These are phyloP conservation scores for Filosporella fistucella DNA, from an alignment of 495 filamentous ascomycete genomes.

Conservation along the genomic window DNA sequence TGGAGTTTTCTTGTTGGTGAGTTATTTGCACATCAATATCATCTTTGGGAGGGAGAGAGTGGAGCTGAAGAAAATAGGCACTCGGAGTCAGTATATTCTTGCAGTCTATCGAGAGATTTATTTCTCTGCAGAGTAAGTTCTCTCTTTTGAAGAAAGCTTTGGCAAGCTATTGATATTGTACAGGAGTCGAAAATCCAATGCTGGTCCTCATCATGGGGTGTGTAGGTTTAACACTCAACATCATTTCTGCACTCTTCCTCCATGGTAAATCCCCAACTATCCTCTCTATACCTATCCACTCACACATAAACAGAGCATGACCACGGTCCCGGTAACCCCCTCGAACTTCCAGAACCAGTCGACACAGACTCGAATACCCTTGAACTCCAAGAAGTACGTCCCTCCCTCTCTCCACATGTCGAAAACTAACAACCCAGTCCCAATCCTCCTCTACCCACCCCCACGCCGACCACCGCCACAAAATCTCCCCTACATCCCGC, in stretches of 20 bases:
- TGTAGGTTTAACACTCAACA: constrained; percentile 75
- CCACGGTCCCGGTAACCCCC: constrained; percentile 6
- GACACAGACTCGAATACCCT: background rate
- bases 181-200: constrained; percentile 67
- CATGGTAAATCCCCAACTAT: constrained; percentile 52
- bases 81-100: constrained; percentile 89
- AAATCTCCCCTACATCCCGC: constrained; percentile 28
- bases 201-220: constrained; percentile 79
- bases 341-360: constrained; percentile 25
- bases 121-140: constrained; percentile 36
- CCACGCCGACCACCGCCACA: constrained; percentile 29
- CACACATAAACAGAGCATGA: constrained; percentile 9
- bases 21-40: no score
- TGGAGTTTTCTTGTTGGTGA: constrained; percentile 89
- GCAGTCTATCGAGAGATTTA: constrained; percentile 84
- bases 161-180: constrained; percentile 28
- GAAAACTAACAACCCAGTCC: background rate
- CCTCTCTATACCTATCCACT: background rate
- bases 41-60: no score
- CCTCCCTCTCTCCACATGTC: background rate
- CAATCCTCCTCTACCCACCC: background rate
- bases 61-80: no score
- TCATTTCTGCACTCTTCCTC: constrained; percentile 75
- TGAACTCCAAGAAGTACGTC: constrained; percentile 8
- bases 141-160: background rate